Evolutionary conservation across 2,329 filamentous ascomycete genomes (phyloP), one percentile per base, ranked within the genome.

Genomic region (Scytalidium sp.): DNA sequence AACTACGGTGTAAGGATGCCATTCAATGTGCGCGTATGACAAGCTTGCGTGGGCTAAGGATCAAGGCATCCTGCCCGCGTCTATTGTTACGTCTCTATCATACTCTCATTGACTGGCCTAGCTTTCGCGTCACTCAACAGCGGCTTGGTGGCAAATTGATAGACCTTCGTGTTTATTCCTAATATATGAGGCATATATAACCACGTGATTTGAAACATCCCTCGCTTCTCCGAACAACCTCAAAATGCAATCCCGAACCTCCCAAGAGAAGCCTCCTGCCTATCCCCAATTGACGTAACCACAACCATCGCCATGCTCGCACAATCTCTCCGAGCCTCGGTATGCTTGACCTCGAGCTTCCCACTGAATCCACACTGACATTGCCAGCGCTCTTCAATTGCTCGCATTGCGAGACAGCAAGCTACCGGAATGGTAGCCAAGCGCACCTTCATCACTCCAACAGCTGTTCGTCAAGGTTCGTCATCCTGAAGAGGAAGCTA

Each of bases 271-370:
- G 49, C 54, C 46, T 51, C 52, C 23, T 52, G 46, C 40, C 50
- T 50, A 49, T 47, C 40, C 50, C 53, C 61, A 63, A 64, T 63
- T 64, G 60, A 62, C 57, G 56, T 46, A 52, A 52, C 56, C 55
- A 54, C 55, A 48, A 45, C 54, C 50, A 49, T 60, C 59, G 66
- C 51, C 45, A 68, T 68, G 65, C 59, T 68, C 55, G 54, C 60
- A 44, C 64, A 64, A 60, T 60, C 62, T 46, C 53, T 68, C 51
- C 52, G 65, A 58, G 64, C 60, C 57, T 66, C 65, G 58, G 65
- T 68, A 65, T 47, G 60, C 27, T 25, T 10, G 41, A 19, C 50
- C n/a, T 36, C 27, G 55, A 62, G 52, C 50, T 59, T 49, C 36
- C 46, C 27, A 15, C 17, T 36, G 17, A n/a, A 19, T 15, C 20